Percentiles rank a stretch among this genome's conserved stretches.
Conservation (phyloP, 2,329 filamentous ascomycete species). For the Alternaria brassicicola region DNA sequence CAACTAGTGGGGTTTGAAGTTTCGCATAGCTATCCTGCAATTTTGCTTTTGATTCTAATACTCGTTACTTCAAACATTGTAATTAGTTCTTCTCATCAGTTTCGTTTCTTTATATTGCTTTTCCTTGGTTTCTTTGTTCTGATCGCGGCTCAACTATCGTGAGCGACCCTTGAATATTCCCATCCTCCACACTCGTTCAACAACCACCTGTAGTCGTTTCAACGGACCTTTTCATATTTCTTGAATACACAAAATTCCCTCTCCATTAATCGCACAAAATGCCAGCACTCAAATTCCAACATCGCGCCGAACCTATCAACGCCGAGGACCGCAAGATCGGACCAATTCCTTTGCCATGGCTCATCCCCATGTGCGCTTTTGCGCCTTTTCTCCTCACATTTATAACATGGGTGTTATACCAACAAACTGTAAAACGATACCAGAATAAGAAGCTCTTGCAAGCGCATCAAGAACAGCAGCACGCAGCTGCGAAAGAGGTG, state of each 20-base stretch:
- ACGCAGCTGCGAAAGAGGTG: neutral
- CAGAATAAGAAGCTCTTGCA: neutral
- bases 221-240: neutral
- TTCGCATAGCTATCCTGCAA: neutral
- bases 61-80: neutral
- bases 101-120: neutral
- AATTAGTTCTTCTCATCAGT: neutral
- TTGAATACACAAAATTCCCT: neutral
- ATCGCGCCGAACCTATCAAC: neutral
- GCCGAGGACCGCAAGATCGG: conserved; percentile 7
- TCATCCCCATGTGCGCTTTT: conserved; percentile 17
- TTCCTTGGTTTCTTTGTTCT: neutral
- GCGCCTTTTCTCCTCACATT: conserved; percentile 9
- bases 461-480: neutral
- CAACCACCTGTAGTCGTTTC: neutral
- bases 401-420: conserved; percentile 5
- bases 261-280: neutral
- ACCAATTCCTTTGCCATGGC: conserved; percentile 8
- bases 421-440: neutral
- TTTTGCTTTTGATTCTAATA: conserved; percentile 1
- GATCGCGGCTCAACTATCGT: neutral
- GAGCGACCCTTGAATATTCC: neutral
- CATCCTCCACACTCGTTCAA: neutral
- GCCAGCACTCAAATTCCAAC: neutral
- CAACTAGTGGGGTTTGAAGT: neutral